These are phyloP conservation scores for Avena sativa DNA, from an alignment of 176 grass and related monocot genomes.

Conservation along the genomic window DNA sequence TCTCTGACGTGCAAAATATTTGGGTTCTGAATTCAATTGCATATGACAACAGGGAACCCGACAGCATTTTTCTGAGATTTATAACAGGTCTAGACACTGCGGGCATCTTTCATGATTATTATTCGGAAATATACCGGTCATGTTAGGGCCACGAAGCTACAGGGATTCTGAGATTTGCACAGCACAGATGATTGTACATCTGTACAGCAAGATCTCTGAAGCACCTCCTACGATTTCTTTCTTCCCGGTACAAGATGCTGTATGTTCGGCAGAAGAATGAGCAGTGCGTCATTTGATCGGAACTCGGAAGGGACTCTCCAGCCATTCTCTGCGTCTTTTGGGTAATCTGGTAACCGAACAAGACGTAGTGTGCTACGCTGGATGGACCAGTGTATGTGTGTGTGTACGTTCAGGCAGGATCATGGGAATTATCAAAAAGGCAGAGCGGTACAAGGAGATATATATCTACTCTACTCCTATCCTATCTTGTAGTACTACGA, in stretches of 20 bases:
- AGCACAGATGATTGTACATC: background rate
- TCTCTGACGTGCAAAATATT: background rate
- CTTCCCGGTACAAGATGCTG: background rate
- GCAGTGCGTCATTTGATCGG: slow-evolving; percentile 12
- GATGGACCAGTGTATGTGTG: background rate
- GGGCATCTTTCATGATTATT: too few species aligned
- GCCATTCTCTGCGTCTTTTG: background rate
- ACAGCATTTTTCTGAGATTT: background rate
- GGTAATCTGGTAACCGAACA: slow-evolving; percentile 33
- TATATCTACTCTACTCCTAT: background rate
- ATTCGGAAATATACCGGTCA: background rate
- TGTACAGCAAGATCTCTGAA: slow-evolving; percentile 22
- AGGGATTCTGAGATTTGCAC: background rate
- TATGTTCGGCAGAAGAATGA: background rate
- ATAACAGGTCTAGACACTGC: too few species aligned
- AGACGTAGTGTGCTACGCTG: background rate
- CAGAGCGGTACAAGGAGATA: background rate
- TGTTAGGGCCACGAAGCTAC: slow-evolving; percentile 24
- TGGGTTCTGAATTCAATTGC: background rate
- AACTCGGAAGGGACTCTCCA: background rate
- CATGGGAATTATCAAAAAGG: background rate
- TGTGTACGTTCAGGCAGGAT: slow-evolving; percentile 12
- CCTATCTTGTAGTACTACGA: slow-evolving; percentile 3
- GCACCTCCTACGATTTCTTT: background rate
- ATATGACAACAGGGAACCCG: background rate